Evolutionary conservation across 495 filamentous ascomycete genomes (phyloP), one percentile per base, ranked within the genome.

Genomic region (Hyaloscypha variabilis): DNA sequence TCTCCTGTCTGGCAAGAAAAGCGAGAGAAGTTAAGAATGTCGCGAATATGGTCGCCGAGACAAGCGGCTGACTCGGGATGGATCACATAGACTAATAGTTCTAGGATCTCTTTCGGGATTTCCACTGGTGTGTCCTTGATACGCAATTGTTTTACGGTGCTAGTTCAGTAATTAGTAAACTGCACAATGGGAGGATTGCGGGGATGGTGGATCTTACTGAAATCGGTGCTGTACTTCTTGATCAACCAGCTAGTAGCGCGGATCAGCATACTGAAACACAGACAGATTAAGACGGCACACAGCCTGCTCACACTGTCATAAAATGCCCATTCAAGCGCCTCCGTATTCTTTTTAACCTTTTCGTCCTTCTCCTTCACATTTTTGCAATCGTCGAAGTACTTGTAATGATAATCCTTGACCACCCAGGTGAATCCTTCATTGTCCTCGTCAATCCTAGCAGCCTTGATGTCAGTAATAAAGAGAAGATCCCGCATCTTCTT

Each of bases 1-100:
- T 53, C 51, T 53, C 51, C 51, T 14, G 21, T 53, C 51, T 53
- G 51, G 25, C 51, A 53, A 28, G 51, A 53, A 21, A 53, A 53
- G 3, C 51, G 51, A 25, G 51, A 53, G 25, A 53, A 53, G 8
- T 53, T 53, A 14, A 53, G 51, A 28, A 53, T 28, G 39, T 42
- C 39, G 39, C 39, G 39, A 11, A 42, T 42, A 14, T 53, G 51
- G 14, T 53, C 25, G 21, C 51, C 51, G 10, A 53, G 51, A 53
- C 51, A 53, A 24, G 10, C 13, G 23, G 51, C 51, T 6, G 51
- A 53, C 25, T 53, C 51, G 51, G 23, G 51, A 21, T 53, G 51
- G 2, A 53, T 23, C 51, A 53, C 51, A 28, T 53, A 53, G 8
- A 53, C 51, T 21, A 53, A 53, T 8, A 53, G 17, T 2, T 53